Evolutionary conservation across 2,329 filamentous ascomycete genomes (phyloP), one percentile per base, ranked within the genome.

Genomic region (Paraconiothyrium sp.): DNA sequence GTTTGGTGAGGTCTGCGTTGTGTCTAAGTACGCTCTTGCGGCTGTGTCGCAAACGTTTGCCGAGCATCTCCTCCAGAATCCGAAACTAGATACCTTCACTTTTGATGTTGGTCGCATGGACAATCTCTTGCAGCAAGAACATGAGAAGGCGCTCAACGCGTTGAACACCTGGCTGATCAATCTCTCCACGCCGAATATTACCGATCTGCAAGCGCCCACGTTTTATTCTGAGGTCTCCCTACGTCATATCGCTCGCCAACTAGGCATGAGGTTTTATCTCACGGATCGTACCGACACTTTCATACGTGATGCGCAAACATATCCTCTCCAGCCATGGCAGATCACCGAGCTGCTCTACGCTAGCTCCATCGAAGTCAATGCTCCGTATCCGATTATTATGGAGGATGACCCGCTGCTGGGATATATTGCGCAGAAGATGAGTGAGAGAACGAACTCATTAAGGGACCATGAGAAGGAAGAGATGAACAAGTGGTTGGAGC

Each of bases 171-270:
- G 49, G 49, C 20, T 52, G 7, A 11, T 14, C 11, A 34, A 41
- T 10, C 35, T 39, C 9, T 27, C n/a, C 20, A 39, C 20, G 2
- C 35, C 34, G 16, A 14, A 4, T 6, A n/a, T 35, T 9, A 10
- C 16, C 7, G 34, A 51, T n/a, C 13, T 51, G 34, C 32, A 51
- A 39, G 49, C 49, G 20, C 49, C 34, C 11, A 52, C 32, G n/a
- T 52, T 52, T n/a, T 52, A 52, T 34, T 52, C 49, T 10, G 11
- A 39, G 4, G 24, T 52, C 20, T 32, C 49, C 7, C 49, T 52
- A 1, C 34, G 34, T 8, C 49, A 52, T 5, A 27, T 39, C 20
- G 49, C 34, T 39, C 49, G 34, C 11, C 32, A 52, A 14, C 34
- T 39, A 9, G 34, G 35, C 13, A 52, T 52, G 35, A 41, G 39